Evolutionary conservation across 2,329 filamentous ascomycete genomes (phyloP).

Genomic region (Diplocarpon mali): DNA sequence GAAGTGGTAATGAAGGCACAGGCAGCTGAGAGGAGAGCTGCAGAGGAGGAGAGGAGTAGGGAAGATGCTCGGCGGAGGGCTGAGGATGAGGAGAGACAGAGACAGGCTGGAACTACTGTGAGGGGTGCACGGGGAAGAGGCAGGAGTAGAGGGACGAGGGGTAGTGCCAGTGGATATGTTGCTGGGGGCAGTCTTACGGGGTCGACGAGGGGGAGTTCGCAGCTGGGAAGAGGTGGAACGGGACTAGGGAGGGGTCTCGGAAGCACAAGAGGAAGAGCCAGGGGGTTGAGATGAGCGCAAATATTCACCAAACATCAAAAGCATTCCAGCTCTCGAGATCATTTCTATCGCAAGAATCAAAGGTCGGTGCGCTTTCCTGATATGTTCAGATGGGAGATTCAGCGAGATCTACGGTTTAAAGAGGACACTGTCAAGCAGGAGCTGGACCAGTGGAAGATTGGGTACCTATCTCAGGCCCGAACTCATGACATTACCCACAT

Average conservation of each 20-base stretch:
- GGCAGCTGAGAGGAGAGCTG: constrained; percentile 63
- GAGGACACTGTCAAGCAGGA: too few relatives aligned
- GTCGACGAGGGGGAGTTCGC: constrained; percentile 17
- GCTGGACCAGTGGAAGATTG: too few relatives aligned
- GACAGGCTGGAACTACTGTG: constrained; percentile 31
- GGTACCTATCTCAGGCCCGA: background rate
- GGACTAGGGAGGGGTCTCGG: constrained; percentile 37
- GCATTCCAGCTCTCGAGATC: background rate
- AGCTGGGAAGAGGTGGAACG: constrained; percentile 29
- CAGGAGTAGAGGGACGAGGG: constrained; percentile 20
- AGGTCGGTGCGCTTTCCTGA: too few relatives aligned
- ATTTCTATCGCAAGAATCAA: too few relatives aligned
- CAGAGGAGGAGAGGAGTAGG: constrained; percentile 67
- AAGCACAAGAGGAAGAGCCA: constrained; percentile 44
- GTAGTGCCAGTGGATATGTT: constrained; percentile 18
- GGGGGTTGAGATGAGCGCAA: constrained; percentile 30
- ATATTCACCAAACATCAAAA: background rate
- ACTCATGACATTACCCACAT: background rate
- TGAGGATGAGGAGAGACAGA: constrained; percentile 45
- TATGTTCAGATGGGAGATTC: too few relatives aligned
- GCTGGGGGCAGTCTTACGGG: constrained; percentile 9
- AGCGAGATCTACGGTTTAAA: too few relatives aligned
- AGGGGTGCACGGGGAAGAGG: constrained; percentile 26
- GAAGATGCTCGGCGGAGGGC: constrained; percentile 56
- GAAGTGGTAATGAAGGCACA: constrained; percentile 65